Base-by-base conservation (phyloP, 1,284 basidiomycete species). In the Gymnopus androsaceus region DNA sequence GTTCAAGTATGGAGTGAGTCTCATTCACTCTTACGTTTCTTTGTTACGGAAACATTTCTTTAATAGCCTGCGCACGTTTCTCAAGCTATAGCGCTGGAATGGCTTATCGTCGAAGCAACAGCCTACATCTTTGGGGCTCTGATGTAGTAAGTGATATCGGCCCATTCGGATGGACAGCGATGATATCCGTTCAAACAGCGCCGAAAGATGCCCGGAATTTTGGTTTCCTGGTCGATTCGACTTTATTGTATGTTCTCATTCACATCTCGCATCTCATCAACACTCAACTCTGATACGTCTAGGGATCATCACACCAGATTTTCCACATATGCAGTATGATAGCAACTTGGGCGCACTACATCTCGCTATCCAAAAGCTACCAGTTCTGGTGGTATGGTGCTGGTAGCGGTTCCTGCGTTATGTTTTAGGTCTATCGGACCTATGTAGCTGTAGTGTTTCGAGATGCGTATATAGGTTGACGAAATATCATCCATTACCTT, bases 311-410 rank as follows among this genome's bases (percentile, higher is more conserved):
- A 4, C 59, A 61, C 36, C 59, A 59, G 42, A 59, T 61, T n/a
- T 61, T 61, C 37, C 59, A 61, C 34, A 31, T 59, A 7, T 61
- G 59, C 34, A 61, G 59, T 33, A 19, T 61, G 51, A 36, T 59
- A 19, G 59, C 59, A 1, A 56, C 53, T 17, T 42, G 27, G 6
- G 45, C 57, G 12, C 60, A 61, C 34, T 59, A 50, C 21, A 12
- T 46, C 7, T 55, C 60, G 0, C 31, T 59, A 6, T 19, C 6
- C 9, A 17, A 50, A 21, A 51, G 57, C 28, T 59, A 54, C 44
- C 34, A 45, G 17, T 61, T 59, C 40, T 47, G 60, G 55, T 40
- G 57, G 40, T 33, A 27, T 28, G 42, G 34, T 11, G 9, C 17
- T n/a, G 51, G 51, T 2, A 49, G 36, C 31, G 38, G 28, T 17